A percentile compares a stretch with the other conserved stretches of the same genome.
Evolutionary conservation across 2,329 filamentous ascomycete species (phyloP).

Genomic region (Aspergillus sp.): DNA sequence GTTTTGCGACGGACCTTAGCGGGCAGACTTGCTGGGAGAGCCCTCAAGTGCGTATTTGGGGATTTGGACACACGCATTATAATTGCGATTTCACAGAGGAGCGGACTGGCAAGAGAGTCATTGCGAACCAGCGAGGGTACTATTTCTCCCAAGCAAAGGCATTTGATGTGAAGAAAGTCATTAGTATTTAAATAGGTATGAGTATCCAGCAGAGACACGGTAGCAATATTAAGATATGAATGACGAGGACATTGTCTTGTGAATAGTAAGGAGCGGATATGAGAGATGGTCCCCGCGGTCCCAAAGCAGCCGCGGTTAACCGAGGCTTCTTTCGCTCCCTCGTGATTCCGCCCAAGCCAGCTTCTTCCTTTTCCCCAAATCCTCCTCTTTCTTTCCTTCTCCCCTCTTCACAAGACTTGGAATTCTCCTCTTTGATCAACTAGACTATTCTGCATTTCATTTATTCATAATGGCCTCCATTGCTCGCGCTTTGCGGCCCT

Average conservation of each 20-base stretch:
- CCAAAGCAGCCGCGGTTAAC: slow-evolving; percentile 10
- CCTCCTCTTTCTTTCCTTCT: neutral
- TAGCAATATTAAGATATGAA: neutral
- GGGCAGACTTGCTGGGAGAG: slow-evolving; percentile 35
- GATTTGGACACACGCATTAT: slow-evolving; percentile 48
- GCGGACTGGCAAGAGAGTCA: slow-evolving; percentile 25
- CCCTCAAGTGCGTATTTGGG: slow-evolving; percentile 38
- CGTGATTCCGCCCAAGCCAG: slow-evolving; percentile 3
- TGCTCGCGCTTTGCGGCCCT: slow-evolving; percentile 42
- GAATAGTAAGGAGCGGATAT: neutral
- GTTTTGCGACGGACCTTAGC: slow-evolving; percentile 41
- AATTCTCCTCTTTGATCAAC: too few relatives aligned
- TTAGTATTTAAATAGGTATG: slow-evolving; percentile 7
- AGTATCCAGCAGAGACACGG: neutral
- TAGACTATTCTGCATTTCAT: neutral
- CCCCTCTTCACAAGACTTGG: slow-evolving; percentile 3
- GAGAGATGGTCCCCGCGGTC: neutral
- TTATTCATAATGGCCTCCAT: slow-evolving; percentile 44
- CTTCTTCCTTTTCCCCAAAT: neutral
- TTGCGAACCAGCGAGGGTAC: slow-evolving; percentile 40
- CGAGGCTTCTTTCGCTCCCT: slow-evolving; percentile 10
- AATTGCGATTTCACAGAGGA: slow-evolving; percentile 37
- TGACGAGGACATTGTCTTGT: neutral
- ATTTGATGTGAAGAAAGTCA: slow-evolving; percentile 29
- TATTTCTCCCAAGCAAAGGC: slow-evolving; percentile 34